A percentile compares a stretch with the other conserved stretches of the same genome.
These are phyloP conservation scores for Malassezia caprae DNA, from an alignment of 1,284 basidiomycete species.

Conservation along the genomic window DNA sequence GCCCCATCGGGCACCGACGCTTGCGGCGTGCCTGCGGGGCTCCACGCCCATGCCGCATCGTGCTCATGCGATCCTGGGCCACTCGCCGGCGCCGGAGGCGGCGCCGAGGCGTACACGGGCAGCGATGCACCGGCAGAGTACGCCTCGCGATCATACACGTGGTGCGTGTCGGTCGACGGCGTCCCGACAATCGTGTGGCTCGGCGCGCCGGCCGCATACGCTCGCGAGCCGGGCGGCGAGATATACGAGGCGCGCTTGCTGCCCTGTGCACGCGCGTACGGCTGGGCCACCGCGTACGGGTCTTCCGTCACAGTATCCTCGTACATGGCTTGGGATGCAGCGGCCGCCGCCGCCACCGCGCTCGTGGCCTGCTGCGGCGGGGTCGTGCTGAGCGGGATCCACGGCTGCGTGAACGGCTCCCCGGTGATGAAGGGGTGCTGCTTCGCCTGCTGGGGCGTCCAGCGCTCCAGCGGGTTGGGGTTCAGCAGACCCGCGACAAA, in stretches of 20 bases:
- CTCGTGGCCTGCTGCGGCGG: slow-evolving; percentile 9
- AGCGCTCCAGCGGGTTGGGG: slow-evolving; percentile 84
- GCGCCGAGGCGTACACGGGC: not conserved
- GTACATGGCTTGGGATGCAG: not conserved
- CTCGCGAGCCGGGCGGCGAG: not conserved
- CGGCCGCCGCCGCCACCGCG: slow-evolving; percentile 14
- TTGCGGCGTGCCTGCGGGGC: not conserved
- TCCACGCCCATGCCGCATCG: slow-evolving; percentile 4
- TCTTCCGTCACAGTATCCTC: not conserved
- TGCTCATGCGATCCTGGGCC: not conserved
- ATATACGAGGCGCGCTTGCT: not conserved
- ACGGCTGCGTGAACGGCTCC: slow-evolving; percentile 62
- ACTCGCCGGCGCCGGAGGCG: not conserved
- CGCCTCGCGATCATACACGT: slow-evolving; percentile 2
- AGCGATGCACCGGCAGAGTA: not conserved
- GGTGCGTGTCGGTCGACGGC: not conserved
- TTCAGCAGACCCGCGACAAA: slow-evolving; percentile 90
- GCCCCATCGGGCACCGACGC: not conserved
- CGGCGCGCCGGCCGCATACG: not conserved
- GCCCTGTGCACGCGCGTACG: not conserved
- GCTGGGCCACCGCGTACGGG: slow-evolving; percentile 3
- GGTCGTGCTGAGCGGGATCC: slow-evolving; percentile 37
- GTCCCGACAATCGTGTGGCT: not conserved
- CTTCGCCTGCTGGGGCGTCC: slow-evolving; percentile 93
- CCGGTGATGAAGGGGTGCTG: slow-evolving; percentile 96